phyloP scores from a whole-genome alignment of 148 eudicot species.

The Arbutus unedo region DNA sequence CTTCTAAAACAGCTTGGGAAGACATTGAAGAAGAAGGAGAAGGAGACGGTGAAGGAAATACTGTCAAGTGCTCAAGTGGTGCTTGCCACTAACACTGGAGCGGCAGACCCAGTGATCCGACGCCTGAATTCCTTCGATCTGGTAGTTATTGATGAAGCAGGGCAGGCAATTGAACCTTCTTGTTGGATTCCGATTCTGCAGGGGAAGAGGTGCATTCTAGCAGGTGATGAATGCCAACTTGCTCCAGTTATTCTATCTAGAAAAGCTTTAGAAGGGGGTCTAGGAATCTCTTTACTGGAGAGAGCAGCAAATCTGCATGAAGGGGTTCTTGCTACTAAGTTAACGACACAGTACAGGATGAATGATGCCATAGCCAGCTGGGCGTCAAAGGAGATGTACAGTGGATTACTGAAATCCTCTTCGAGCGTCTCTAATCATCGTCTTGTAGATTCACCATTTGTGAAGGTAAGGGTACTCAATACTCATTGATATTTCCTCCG shows the following conservation, averaged over 20 bases:
- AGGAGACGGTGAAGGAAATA: conserved; percentile 62
- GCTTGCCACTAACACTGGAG: conserved; percentile 82
- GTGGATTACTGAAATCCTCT: conserved; percentile 59
- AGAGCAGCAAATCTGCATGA: conserved; percentile 61
- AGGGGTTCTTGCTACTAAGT: conserved; percentile 60
- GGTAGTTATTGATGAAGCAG: conserved; percentile 85
- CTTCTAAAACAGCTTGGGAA: conserved; percentile 80
- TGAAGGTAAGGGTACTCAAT: conserved; percentile 44
- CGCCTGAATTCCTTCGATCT: conserved; percentile 68
- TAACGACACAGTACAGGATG: conserved; percentile 78
- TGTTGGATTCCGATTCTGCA: conserved; percentile 80
- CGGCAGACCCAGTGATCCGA: conserved; percentile 77
- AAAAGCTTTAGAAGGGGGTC: conserved; percentile 78
- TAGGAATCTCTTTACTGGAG: conserved; percentile 70
- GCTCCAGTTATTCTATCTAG: conserved; percentile 81
- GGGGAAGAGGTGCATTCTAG: conserved; percentile 79
- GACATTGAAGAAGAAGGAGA: conserved; percentile 72
- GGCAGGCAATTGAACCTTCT: conserved; percentile 86
- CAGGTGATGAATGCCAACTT: conserved; percentile 84
- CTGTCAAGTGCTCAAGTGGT: conserved; percentile 71
- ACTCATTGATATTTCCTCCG: neutral
- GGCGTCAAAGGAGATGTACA: conserved; percentile 93
- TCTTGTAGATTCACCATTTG: conserved; percentile 76
- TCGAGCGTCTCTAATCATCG: conserved; percentile 64
- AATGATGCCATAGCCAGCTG: conserved; percentile 80